phyloP scores from a whole-genome alignment of 345 rosid genomes.

The Dimocarpus longan region DNA sequence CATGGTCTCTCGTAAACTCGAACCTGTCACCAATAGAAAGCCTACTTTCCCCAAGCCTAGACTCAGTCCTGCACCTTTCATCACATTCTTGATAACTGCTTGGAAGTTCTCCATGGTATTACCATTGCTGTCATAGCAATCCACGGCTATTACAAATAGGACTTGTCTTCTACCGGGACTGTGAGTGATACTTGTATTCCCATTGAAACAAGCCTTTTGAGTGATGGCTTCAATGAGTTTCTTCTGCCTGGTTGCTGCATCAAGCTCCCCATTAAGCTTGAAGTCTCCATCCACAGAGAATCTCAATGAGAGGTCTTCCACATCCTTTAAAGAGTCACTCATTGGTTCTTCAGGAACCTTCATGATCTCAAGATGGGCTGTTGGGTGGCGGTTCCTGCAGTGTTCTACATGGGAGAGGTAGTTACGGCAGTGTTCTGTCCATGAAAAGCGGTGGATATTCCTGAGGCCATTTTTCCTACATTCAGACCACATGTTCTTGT shows the following conservation, averaged over 20 bases:
- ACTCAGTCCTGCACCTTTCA: slow-evolving; percentile 58
- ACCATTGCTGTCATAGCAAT: slow-evolving; percentile 58
- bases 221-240: slow-evolving; percentile 66
- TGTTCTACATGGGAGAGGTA: slow-evolving; percentile 82
- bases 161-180: slow-evolving; percentile 76
- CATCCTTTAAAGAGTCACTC: slow-evolving; percentile 84
- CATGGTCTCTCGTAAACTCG: slow-evolving; percentile 56
- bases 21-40: slow-evolving; percentile 67
- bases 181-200: slow-evolving; percentile 42
- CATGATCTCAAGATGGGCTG: slow-evolving; percentile 61
- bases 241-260: slow-evolving; percentile 66
- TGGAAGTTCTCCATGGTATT: slow-evolving; percentile 41
- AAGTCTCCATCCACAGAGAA: slow-evolving; percentile 79
- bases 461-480: slow-evolving; percentile 65
- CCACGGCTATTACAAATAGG: slow-evolving; percentile 74
- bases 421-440: slow-evolving; percentile 79
- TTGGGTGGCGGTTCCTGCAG: slow-evolving; percentile 79
- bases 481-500: slow-evolving; percentile 61
- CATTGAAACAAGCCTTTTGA: slow-evolving; percentile 50
- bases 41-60: slow-evolving; percentile 56
- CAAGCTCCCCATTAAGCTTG: slow-evolving; percentile 67
- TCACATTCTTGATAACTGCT: slow-evolving; percentile 60
- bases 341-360: slow-evolving; percentile 74
- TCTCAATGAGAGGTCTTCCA: slow-evolving; percentile 78
- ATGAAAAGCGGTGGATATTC: slow-evolving; percentile 65